A percentile compares a stretch with the other conserved stretches of the same genome.
These are phyloP conservation scores for Acer campestre DNA, from an alignment of 345 rosid species.

Conservation along the genomic window DNA sequence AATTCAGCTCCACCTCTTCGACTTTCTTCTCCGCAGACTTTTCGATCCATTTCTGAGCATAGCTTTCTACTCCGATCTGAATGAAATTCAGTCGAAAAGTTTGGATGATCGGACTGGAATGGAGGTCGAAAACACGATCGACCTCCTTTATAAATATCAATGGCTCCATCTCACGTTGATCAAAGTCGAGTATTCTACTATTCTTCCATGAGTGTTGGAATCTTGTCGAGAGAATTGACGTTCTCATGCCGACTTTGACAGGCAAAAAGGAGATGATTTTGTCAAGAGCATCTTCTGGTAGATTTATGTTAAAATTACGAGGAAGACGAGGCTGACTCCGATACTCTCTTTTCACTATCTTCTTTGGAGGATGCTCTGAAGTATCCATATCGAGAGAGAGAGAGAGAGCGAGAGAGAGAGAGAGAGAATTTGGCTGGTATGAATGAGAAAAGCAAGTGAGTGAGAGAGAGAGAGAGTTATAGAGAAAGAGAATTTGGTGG, in stretches of 20 bases:
- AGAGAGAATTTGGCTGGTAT: no score
- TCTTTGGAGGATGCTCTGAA: no score
- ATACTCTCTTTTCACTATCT: background rate
- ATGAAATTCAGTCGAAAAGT: constrained; percentile 7
- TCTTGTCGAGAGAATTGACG: background rate
- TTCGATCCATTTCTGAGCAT: constrained; percentile 25
- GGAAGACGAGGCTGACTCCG: background rate
- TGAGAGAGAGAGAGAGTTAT: no score
- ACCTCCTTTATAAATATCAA: background rate
- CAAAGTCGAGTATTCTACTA: constrained; percentile 11
- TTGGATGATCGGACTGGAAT: constrained; percentile 4
- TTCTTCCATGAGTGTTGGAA: constrained; percentile 12
- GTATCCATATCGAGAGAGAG: no score
- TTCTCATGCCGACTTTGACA: background rate
- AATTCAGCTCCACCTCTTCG: constrained; percentile 34
- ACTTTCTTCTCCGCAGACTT: constrained; percentile 17
- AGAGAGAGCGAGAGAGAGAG: no score
- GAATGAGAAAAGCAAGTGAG: no score
- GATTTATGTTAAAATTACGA: background rate
- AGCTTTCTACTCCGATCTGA: background rate
- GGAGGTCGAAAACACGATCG: background rate
- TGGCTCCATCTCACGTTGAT: background rate
- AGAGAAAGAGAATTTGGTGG: no score
- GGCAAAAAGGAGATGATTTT: constrained; percentile 21
- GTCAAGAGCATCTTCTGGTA: constrained; percentile 14